phyloP scores from a whole-genome alignment of 1,284 basidiomycete genomes.

The Fomitopsis schrenkii region DNA sequence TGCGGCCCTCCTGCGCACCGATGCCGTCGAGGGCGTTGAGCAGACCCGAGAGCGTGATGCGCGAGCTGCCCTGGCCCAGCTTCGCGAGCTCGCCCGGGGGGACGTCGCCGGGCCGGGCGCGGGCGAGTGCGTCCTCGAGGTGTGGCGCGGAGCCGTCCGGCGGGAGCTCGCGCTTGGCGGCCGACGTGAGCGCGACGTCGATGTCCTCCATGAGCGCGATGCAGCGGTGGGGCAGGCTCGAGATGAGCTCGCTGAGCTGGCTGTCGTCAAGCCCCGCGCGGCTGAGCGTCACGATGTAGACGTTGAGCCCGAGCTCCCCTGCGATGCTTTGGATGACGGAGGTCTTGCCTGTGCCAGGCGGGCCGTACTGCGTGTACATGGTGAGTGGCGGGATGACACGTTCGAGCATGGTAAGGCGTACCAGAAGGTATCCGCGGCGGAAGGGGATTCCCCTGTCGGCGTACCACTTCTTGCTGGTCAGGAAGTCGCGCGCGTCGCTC shows the following conservation, averaged over 20 bases:
- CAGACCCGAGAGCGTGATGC: constrained; percentile 63
- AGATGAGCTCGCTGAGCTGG: constrained; percentile 54
- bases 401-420: constrained; percentile 22
- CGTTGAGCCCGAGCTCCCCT: constrained; percentile 68
- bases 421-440: constrained; percentile 67
- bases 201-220: constrained; percentile 82
- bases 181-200: constrained; percentile 63
- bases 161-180: constrained; percentile 2
- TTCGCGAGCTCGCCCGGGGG: neutral
- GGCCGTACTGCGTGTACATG: constrained; percentile 47
- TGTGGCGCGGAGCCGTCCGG: constrained; percentile 15
- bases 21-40: constrained; percentile 75
- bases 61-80: constrained; percentile 25
- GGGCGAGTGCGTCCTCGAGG: too few species aligned
- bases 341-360: constrained; percentile 76
- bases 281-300: constrained; percentile 73
- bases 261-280: constrained; percentile 66
- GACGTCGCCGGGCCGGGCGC: neutral
- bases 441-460: constrained; percentile 62
- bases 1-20: constrained; percentile 70
- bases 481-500: constrained; percentile 16
- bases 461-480: constrained; percentile 34
- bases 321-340: constrained; percentile 74
- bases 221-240: constrained; percentile 61
- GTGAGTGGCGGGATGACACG: neutral